These are phyloP conservation scores for Tulasnella sp. DNA, from an alignment of 768 basidiomycete genomes.

Conservation along the genomic window DNA sequence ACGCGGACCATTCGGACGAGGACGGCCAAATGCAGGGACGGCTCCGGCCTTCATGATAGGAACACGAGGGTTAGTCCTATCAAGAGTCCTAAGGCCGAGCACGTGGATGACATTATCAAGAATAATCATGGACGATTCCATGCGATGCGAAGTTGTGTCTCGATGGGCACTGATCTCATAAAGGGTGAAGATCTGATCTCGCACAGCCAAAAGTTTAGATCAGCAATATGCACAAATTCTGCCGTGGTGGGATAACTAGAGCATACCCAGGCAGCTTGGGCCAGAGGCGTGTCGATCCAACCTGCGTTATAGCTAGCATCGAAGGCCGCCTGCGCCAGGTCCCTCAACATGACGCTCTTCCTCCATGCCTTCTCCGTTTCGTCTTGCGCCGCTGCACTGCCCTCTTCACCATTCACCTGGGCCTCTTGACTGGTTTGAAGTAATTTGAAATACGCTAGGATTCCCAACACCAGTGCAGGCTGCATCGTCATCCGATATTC, in stretches of 20 bases:
- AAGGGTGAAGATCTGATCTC: conserved; percentile 14
- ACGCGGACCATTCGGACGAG: neutral
- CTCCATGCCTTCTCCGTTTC: no score
- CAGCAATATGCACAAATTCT: no score
- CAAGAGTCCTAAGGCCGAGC: conserved; percentile 12
- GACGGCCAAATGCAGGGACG: conserved; percentile 9
- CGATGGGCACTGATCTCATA: conserved; percentile 16
- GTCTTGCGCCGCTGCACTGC: no score
- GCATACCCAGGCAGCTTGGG: conserved; percentile 14
- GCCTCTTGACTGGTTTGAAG: conserved; percentile 10
- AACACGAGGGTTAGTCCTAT: conserved; percentile 7
- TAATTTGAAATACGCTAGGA: conserved; percentile 14
- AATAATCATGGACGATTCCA: neutral
- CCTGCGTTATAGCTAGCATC: conserved; percentile 2
- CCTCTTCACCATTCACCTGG: neutral
- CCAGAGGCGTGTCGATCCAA: neutral
- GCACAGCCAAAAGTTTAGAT: no score
- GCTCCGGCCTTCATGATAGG: conserved; percentile 1
- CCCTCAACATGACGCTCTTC: neutral
- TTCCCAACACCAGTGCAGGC: conserved; percentile 7
- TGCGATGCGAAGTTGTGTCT: neutral
- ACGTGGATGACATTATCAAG: conserved; percentile 14
- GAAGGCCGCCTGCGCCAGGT: neutral
- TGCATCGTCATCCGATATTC: conserved; percentile 10
- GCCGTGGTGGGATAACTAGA: no score